A percentile compares a stretch with the other conserved stretches of the same genome.
Conservation (phyloP, 108 stramenopile species). For the Schizochytrium sp. region DNA sequence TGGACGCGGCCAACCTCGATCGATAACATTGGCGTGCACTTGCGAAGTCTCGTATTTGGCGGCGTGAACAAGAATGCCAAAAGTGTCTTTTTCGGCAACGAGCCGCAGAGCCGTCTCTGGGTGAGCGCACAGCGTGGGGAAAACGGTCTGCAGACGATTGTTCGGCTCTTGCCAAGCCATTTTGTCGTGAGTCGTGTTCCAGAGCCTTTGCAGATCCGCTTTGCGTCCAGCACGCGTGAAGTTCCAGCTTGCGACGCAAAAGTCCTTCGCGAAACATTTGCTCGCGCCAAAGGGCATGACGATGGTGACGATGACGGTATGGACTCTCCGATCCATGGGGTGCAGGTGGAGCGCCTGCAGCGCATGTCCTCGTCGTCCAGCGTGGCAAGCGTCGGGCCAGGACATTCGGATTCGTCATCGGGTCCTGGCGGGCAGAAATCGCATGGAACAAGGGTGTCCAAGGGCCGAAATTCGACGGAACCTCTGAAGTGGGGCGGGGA, state of each 20-base stretch:
- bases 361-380: background rate
- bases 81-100: background rate
- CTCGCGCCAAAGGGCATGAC: background rate
- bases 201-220: background rate
- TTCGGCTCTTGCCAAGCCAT: background rate
- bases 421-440: too few relatives aligned
- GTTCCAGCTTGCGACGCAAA: background rate
- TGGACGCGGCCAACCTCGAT: background rate
- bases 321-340: background rate
- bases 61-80: background rate
- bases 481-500: background rate
- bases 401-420: too few relatives aligned
- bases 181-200: background rate
- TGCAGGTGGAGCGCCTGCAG: background rate
- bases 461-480: too few relatives aligned
- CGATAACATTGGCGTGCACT: background rate
- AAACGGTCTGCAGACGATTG: background rate
- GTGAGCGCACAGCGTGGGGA: conserved; percentile 10
- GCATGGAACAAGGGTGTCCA: too few relatives aligned
- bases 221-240: background rate
- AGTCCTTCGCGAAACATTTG: background rate
- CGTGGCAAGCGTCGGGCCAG: background rate
- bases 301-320: background rate
- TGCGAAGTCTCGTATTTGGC: background rate
- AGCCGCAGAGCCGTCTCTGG: background rate